Percentiles rank a stretch among this genome's conserved stretches.
Conservation (phyloP, 495 filamentous ascomycete genomes). For the Penicillium salamii region DNA sequence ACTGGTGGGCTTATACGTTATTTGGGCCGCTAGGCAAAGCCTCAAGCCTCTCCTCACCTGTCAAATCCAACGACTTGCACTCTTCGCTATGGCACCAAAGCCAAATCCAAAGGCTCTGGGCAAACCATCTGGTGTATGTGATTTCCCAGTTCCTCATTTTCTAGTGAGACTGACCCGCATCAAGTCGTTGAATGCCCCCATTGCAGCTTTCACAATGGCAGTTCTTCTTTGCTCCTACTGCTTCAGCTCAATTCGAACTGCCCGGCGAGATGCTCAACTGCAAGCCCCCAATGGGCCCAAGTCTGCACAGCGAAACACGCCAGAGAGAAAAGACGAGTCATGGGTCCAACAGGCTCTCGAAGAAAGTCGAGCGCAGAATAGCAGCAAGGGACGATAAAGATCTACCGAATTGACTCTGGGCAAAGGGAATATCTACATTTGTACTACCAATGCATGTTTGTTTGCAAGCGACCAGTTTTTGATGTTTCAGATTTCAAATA, state of each 20-base stretch:
- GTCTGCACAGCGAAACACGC: slow-evolving; percentile 7
- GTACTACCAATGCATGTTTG: too few relatives aligned
- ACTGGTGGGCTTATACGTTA: too few relatives aligned
- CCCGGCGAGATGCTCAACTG: slow-evolving; percentile 34
- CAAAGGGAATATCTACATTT: too few relatives aligned
- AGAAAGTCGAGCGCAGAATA: slow-evolving; percentile 20
- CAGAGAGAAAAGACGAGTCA: slow-evolving; percentile 18
- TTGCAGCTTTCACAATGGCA: slow-evolving; percentile 51
- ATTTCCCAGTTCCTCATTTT: too few relatives aligned
- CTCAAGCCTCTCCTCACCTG: neutral
- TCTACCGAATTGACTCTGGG: neutral
- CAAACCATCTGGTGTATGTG: slow-evolving; percentile 21
- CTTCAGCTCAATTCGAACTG: slow-evolving; percentile 47
- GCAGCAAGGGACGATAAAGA: slow-evolving; percentile 4
- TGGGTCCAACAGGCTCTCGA: slow-evolving; percentile 43
- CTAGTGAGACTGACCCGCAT: slow-evolving; percentile 6
- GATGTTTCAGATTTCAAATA: too few relatives aligned
- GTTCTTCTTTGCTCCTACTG: slow-evolving; percentile 47
- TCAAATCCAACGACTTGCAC: neutral
- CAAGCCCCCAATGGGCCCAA: neutral
- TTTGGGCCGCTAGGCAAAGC: too few relatives aligned
- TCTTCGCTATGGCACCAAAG: slow-evolving; percentile 12
- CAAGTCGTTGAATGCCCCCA: slow-evolving; percentile 46
- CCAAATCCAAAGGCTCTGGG: slow-evolving; percentile 17
- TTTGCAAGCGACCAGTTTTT: too few relatives aligned